These are phyloP conservation scores for Plectranthus barbatus DNA, from an alignment of 257 asterid species.

Conservation along the genomic window DNA sequence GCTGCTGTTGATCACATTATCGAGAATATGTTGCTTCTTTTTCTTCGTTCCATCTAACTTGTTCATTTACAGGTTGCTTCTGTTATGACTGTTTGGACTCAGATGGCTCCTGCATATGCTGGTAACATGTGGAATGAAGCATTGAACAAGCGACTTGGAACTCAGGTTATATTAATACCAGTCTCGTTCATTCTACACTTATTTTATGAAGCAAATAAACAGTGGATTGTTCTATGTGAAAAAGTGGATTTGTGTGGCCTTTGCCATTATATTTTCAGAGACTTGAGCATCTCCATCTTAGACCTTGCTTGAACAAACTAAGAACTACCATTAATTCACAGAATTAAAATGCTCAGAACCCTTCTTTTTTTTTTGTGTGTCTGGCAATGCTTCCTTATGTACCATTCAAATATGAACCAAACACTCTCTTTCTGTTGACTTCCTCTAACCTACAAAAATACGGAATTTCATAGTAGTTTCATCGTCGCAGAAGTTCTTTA, in stretches of 20 bases:
- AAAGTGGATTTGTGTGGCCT: background rate
- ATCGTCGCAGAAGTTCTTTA: background rate
- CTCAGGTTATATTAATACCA: slow-evolving; percentile 44
- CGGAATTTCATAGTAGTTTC: too few relatives aligned
- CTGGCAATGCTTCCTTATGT: background rate
- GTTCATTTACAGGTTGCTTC: slow-evolving; percentile 68
- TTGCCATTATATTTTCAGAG: background rate
- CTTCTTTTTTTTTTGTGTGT: background rate
- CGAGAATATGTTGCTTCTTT: too few relatives aligned
- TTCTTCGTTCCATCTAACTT: too few relatives aligned
- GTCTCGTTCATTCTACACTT: background rate
- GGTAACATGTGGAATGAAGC: slow-evolving; percentile 93
- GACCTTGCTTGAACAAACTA: background rate
- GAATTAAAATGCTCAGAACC: background rate
- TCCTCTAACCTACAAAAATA: too few relatives aligned
- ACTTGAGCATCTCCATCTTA: background rate
- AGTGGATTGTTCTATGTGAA: background rate
- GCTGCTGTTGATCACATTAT: too few relatives aligned
- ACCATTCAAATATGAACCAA: background rate
- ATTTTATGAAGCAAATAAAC: background rate
- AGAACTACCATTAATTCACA: background rate
- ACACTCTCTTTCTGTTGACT: background rate
- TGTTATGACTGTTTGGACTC: slow-evolving; percentile 82
- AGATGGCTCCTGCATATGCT: slow-evolving; percentile 73
- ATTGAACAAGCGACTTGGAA: slow-evolving; percentile 82